These are phyloP conservation scores for Cytospora piceae DNA, from an alignment of 2,329 filamentous ascomycete species.

Conservation along the genomic window DNA sequence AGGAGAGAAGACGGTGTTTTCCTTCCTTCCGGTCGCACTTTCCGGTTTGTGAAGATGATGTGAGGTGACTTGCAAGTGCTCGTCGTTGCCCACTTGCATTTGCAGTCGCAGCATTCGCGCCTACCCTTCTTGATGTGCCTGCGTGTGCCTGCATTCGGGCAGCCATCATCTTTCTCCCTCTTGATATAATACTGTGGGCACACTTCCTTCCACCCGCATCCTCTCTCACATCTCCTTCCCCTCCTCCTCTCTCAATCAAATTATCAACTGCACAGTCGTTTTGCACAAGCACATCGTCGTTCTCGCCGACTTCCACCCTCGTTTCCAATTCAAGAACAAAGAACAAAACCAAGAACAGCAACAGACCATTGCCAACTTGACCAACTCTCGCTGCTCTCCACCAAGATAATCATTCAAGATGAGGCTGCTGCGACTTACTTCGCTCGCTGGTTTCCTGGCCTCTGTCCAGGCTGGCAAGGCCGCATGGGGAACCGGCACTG, in stretches of 20 bases:
- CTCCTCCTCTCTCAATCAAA: slow-evolving; percentile 9
- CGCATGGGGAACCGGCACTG: slow-evolving; percentile 34
- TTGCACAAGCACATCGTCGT: slow-evolving; percentile 21
- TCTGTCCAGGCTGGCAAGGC: slow-evolving; percentile 28
- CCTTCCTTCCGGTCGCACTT: slow-evolving; percentile 13
- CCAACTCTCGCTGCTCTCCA: slow-evolving; percentile 17
- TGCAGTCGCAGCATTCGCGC: neutral
- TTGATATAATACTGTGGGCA: slow-evolving; percentile 23
- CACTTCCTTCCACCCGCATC: slow-evolving; percentile 11
- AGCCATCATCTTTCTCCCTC: slow-evolving; percentile 8
- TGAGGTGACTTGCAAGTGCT: slow-evolving; percentile 22
- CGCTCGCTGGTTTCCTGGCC: slow-evolving; percentile 27
- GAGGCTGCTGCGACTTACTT: slow-evolving; percentile 29
- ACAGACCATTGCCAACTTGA: neutral
- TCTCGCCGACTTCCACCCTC: slow-evolving; percentile 24
- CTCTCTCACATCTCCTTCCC: slow-evolving; percentile 14
- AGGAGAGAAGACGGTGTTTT: slow-evolving; percentile 5
- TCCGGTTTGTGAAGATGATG: slow-evolving; percentile 22
- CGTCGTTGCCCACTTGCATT: neutral
- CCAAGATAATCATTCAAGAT: slow-evolving; percentile 29
- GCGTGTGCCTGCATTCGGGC: slow-evolving; percentile 12
- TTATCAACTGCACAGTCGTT: slow-evolving; percentile 19
- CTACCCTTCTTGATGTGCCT: slow-evolving; percentile 1
- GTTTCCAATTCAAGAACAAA: slow-evolving; percentile 3
- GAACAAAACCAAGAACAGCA: neutral